Evolutionary conservation across 208 protist species (phyloP).

Genomic region (Trypanosoma mega): DNA sequence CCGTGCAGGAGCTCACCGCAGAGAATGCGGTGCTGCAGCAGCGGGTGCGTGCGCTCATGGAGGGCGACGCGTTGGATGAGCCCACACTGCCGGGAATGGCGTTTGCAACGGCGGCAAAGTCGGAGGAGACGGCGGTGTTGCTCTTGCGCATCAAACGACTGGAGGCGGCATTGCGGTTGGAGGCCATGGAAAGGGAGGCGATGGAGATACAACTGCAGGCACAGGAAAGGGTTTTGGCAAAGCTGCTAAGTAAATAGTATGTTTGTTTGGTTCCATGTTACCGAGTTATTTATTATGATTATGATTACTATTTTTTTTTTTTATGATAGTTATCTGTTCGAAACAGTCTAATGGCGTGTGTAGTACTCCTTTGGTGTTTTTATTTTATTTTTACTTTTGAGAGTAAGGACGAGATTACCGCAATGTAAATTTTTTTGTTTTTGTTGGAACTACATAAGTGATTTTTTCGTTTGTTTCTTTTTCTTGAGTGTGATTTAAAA

Average conservation of each 20-base stretch:
- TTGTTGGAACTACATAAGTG: slow-evolving; percentile 5
- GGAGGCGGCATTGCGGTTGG: slow-evolving; percentile 45
- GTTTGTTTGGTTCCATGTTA: too few relatives aligned
- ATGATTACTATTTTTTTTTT: too few relatives aligned
- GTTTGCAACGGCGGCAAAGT: neutral
- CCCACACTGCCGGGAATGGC: slow-evolving; percentile 1
- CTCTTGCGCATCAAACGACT: slow-evolving; percentile 36
- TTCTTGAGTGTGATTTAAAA: too few relatives aligned
- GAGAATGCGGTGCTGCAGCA: slow-evolving; percentile 48
- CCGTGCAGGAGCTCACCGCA: slow-evolving; percentile 35
- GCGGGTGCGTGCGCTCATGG: slow-evolving; percentile 35
- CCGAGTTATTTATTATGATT: too few relatives aligned
- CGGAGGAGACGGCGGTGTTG: slow-evolving; percentile 19
- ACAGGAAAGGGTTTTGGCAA: slow-evolving; percentile 37
- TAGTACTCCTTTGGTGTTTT: too few relatives aligned
- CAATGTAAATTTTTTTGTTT: slow-evolving; percentile 3
- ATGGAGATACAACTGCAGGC: slow-evolving; percentile 37
- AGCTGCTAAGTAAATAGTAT: slow-evolving; percentile 6
- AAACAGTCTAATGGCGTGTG: too few relatives aligned
- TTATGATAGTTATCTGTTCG: too few relatives aligned
- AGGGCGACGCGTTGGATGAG: slow-evolving; percentile 17
- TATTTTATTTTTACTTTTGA: too few relatives aligned
- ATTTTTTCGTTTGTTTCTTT: neutral
- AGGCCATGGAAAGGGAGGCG: slow-evolving; percentile 44
- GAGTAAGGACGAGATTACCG: too few relatives aligned